Evolutionary conservation across 805 yeast genomes (phyloP).

Genomic region (Starmerella powellii): DNA sequence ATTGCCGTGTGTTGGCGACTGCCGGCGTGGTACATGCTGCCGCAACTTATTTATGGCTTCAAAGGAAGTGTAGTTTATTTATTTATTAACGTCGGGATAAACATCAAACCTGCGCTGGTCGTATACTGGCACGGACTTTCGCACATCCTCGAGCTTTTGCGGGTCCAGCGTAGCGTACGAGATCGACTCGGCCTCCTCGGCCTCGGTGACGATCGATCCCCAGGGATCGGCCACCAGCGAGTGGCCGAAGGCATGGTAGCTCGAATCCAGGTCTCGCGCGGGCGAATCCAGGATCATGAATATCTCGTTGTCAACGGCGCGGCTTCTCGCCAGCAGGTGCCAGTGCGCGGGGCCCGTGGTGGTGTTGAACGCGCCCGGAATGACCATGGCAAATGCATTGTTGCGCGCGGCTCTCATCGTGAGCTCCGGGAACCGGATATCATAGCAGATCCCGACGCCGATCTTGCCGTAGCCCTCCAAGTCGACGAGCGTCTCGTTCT

Average conservation of each 20-base stretch:
- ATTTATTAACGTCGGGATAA: conserved; percentile 35
- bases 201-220: conserved; percentile 67
- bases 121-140: conserved; percentile 58
- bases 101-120: conserved; percentile 62
- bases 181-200: conserved; percentile 67
- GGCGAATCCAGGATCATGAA: conserved; percentile 62
- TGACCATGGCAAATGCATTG: conserved; percentile 73
- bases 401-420: conserved; percentile 51
- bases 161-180: conserved; percentile 65
- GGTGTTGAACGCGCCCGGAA: conserved; percentile 87
- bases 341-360: conserved; percentile 91
- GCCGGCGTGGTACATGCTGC: too few relatives aligned
- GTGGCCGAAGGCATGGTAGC: conserved; percentile 77
- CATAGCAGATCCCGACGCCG: conserved; percentile 68
- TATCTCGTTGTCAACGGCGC: conserved; percentile 83
- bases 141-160: conserved; percentile 41
- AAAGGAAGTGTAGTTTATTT: too few relatives aligned
- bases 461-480: conserved; percentile 53
- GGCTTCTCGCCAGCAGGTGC: conserved; percentile 62
- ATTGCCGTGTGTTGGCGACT: too few relatives aligned
- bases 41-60: too few relatives aligned
- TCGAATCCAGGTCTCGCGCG: conserved; percentile 73
- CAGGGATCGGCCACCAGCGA: conserved; percentile 79
- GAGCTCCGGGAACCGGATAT: conserved; percentile 69
- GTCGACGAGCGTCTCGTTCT: conserved; percentile 65